Evolutionary conservation across 1,284 basidiomycete genomes (phyloP), one percentile per base, ranked within the genome.

Genomic region (Ceratobasidium sp.): DNA sequence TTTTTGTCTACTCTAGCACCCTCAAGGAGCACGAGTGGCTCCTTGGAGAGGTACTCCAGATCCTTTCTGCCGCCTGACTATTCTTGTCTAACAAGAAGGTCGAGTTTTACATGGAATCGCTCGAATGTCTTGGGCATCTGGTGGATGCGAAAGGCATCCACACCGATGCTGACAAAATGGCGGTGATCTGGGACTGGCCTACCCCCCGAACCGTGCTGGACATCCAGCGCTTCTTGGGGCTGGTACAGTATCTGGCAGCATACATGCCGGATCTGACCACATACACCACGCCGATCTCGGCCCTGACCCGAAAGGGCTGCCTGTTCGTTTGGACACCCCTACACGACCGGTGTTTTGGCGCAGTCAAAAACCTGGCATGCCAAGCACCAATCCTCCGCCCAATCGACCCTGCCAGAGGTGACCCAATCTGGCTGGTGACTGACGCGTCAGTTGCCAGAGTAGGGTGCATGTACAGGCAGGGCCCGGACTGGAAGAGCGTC

Each of bases 211-310:
- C 79, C 13, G 83, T 81, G 44, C 80, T 84, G 22, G 83, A 86
- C 29, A 80, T 88, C 0, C 84, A 85, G 62, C 73, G 80, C 9
- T 87, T 87, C 57, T 74, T 87, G 0, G 86, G 85, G 0, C 78
- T 85, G 0, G 82, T 87, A 0, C 81, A 86, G 29, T 87, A 86
- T 77, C 70, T 87, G 0, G 80, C 59, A 3, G 51, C 57, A 6
- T 71, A 61, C 37, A 52, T 71, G 40, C 52, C 82, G 0, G 81
- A 85, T 54, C 77, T 87, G 0, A 80, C 83, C 0, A 78, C 80
- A 7, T 85, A 84, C 29, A 25, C 68, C 25, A 70, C 66, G 19
- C 78, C 78, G 5, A 66, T 78, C 54, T 78, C 65, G 11, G 77
- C 83, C 0, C 66, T 86, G 0, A 80, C 79, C 17, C 77, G 69